Evolutionary conservation across 176 grass and related monocot genomes (phyloP).

Genomic region (Miscanthus lutarioriparius): DNA sequence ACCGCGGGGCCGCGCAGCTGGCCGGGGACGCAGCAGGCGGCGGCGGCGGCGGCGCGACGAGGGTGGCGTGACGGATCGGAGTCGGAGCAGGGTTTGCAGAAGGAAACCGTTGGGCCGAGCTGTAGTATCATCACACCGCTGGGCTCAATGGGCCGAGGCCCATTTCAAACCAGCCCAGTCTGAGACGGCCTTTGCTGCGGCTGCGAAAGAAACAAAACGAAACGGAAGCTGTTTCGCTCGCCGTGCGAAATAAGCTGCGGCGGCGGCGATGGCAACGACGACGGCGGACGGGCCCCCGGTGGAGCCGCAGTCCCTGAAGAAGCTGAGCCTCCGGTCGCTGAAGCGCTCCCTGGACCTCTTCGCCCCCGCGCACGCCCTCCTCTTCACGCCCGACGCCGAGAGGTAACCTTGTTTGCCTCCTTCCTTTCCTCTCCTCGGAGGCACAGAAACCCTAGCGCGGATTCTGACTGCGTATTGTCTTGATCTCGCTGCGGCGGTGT

Average conservation of each 20-base stretch:
- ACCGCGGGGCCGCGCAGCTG: neutral
- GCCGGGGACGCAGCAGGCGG: neutral
- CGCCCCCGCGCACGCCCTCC: conserved; percentile 45
- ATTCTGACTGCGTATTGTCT: conserved; percentile 8
- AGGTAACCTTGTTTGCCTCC: conserved; percentile 37
- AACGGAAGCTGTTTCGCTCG: neutral
- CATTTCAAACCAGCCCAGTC: neutral
- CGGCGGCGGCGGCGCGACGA: neutral
- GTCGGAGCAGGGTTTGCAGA: neutral
- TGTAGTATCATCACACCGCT: neutral
- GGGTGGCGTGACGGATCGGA: neutral
- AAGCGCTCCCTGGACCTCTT: conserved; percentile 79
- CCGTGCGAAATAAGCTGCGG: neutral
- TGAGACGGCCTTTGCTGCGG: neutral
- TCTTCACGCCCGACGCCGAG: conserved; percentile 47
- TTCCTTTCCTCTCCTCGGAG: neutral
- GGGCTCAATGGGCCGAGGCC: neutral
- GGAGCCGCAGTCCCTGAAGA: conserved; percentile 81
- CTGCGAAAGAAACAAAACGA: neutral
- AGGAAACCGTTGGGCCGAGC: neutral
- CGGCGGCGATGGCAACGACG: conserved; percentile 10
- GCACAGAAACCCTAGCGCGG: conserved; percentile 40
- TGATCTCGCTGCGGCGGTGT: neutral
- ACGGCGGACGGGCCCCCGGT: conserved; percentile 48
- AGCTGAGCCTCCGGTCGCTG: conserved; percentile 81